Percentiles rank a stretch among this genome's conserved stretches.
Evolutionary conservation across 768 basidiomycete genomes (phyloP).

Genomic region (Lenzites betulinus): DNA sequence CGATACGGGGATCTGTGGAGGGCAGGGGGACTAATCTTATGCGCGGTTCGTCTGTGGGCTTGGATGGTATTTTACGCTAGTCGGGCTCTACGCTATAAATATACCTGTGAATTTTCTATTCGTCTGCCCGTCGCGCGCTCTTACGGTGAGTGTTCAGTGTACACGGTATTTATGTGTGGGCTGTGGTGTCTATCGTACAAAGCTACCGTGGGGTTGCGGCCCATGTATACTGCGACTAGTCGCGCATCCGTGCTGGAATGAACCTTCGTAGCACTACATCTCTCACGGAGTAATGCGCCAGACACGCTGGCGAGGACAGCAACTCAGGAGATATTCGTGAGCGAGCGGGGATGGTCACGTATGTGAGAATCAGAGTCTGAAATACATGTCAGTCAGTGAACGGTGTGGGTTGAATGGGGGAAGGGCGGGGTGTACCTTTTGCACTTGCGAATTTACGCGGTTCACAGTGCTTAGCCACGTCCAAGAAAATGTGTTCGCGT

Average conservation of each 20-base stretch:
- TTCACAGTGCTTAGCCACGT: conserved; percentile 97
- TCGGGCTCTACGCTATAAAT: conserved; percentile 12
- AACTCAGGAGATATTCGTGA: conserved; percentile 53
- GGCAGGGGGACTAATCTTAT: not conserved
- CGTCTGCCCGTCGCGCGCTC: not conserved
- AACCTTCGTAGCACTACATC: conserved; percentile 87
- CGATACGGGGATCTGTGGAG: too few relatives aligned
- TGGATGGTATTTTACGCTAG: conserved; percentile 8
- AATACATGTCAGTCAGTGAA: not conserved
- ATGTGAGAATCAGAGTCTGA: conserved; percentile 87
- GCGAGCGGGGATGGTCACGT: conserved; percentile 88
- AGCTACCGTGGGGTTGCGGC: too few relatives aligned
- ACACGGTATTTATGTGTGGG: too few relatives aligned
- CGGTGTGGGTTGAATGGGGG: not conserved
- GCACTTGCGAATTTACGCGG: conserved; percentile 94
- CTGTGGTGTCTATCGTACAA: not conserved
- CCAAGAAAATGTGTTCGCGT: conserved; percentile 81
- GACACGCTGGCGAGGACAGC: conserved; percentile 70
- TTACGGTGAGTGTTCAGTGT: too few relatives aligned
- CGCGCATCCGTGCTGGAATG: conserved; percentile 91
- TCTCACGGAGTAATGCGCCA: conserved; percentile 75
- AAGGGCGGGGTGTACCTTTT: conserved; percentile 63
- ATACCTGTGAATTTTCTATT: conserved; percentile 9
- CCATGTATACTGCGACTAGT: conserved; percentile 44
- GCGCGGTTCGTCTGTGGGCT: not conserved